A percentile compares a stretch with the other conserved stretches of the same genome.
These are phyloP conservation scores for Persicaria tinctoria DNA, from an alignment of 148 eudicot genomes.

Conservation along the genomic window DNA sequence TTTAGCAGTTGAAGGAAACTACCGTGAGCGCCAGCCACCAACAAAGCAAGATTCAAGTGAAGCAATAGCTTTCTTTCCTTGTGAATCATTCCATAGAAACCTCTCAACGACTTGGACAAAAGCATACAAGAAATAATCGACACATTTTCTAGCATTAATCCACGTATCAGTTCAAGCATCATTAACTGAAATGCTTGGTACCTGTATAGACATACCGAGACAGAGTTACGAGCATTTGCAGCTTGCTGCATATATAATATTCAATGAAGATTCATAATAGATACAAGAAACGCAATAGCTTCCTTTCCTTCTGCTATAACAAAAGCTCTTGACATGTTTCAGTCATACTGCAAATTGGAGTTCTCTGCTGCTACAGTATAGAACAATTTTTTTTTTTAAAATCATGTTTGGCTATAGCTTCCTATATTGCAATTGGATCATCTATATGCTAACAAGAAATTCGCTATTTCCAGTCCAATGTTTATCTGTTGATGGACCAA, in stretches of 20 bases:
- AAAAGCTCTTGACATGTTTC: not conserved
- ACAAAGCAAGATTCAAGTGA: no score
- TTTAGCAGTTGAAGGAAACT: slow-evolving; percentile 15
- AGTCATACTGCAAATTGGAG: not conserved
- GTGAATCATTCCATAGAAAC: no score
- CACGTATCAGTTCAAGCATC: not conserved
- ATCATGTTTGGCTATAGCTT: not conserved
- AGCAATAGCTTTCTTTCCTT: no score
- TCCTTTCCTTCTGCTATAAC: slow-evolving; percentile 1
- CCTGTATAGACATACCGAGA: not conserved
- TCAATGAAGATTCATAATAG: not conserved
- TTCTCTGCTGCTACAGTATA: not conserved
- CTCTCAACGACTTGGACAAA: not conserved
- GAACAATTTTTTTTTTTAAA: not conserved
- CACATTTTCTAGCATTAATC: not conserved
- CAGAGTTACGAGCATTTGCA: not conserved
- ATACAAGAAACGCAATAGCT: not conserved
- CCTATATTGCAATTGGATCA: slow-evolving; percentile 9
- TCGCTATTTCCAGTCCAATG: not conserved
- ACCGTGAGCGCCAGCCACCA: no score
- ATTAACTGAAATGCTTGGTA: no score
- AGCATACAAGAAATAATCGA: not conserved
- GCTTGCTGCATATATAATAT: not conserved
- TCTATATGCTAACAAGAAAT: slow-evolving; percentile 1
- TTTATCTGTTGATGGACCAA: not conserved